Conservation (phyloP, 1,284 basidiomycete genomes). For the Ceraceosorus guamensis region DNA sequence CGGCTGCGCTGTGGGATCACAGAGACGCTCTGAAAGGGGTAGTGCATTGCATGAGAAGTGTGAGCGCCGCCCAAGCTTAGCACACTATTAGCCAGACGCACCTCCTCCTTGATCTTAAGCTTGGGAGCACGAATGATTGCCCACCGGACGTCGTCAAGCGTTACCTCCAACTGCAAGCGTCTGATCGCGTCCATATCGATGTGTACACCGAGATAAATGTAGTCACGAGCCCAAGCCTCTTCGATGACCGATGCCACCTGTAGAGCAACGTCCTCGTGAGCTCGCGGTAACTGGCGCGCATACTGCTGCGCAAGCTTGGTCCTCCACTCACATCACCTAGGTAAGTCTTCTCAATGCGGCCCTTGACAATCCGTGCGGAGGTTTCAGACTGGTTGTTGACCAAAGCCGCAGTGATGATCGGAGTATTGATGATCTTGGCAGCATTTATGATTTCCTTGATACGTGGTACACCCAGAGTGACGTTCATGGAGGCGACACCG, state of each 20-base stretch:
- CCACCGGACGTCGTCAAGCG: conserved; percentile 85
- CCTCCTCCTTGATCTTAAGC: conserved; percentile 80
- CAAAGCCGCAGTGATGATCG: conserved; percentile 93
- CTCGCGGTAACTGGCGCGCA: no score
- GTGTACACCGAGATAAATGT: conserved; percentile 88
- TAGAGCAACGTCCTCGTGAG: conserved; percentile 17
- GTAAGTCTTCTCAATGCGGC: conserved; percentile 86
- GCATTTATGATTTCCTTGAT: conserved; percentile 99
- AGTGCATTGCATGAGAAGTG: no score
- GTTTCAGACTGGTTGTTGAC: conserved; percentile 64
- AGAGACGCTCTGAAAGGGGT: conserved; percentile 15
- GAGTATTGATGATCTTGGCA: conserved; percentile 90
- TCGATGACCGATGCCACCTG: conserved; percentile 76
- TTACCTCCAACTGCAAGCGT: conserved; percentile 87
- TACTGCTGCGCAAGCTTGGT: no score
- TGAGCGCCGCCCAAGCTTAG: no score
- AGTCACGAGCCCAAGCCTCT: conserved; percentile 87
- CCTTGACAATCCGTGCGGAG: conserved; percentile 95
- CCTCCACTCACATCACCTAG: conserved; percentile 61
- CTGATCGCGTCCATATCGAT: conserved; percentile 83
- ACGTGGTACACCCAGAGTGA: conserved; percentile 96
- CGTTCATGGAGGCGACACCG: conserved; percentile 99
- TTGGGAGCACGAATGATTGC: conserved; percentile 80
- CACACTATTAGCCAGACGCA: background rate
- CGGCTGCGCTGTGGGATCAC: conserved; percentile 59